phyloP scores from a whole-genome alignment of 306 rosid species.

The Mucuna pruriens region DNA sequence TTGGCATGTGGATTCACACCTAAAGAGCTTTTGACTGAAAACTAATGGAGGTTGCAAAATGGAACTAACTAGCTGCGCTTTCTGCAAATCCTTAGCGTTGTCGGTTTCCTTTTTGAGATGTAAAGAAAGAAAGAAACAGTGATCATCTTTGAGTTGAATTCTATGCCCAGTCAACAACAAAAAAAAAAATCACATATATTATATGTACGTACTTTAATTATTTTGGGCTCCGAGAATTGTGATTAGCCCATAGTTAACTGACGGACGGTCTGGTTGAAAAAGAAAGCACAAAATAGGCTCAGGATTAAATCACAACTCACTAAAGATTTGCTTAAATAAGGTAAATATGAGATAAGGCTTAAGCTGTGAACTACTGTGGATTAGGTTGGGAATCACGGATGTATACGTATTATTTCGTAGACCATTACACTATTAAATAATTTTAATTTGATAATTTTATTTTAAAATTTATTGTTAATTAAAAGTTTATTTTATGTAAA shows the following conservation, averaged over 20 bases:
- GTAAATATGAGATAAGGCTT: constrained; percentile 21
- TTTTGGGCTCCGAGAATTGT: constrained; percentile 7
- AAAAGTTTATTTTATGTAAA: too few species aligned
- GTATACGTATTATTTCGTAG: too few species aligned
- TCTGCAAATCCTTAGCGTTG: constrained; percentile 6
- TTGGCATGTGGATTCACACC: constrained; percentile 28
- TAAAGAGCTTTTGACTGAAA: constrained; percentile 9
- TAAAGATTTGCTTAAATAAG: background rate
- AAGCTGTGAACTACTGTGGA: constrained; percentile 26
- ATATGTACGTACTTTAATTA: background rate
- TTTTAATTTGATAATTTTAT: too few species aligned
- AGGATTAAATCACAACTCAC: background rate
- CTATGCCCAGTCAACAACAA: background rate
- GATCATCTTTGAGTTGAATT: constrained; percentile 51
- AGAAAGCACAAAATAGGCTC: background rate
- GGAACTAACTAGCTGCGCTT: background rate
- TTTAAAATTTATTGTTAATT: too few species aligned
- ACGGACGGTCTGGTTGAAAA: background rate
- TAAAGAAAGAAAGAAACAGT: constrained; percentile 32
- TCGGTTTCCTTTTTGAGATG: constrained; percentile 35
- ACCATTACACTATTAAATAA: too few species aligned
- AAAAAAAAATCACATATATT: background rate
- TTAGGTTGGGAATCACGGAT: constrained; percentile 37
- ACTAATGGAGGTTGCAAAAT: constrained; percentile 19
- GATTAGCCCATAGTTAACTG: constrained; percentile 2